Evolutionary conservation across 495 filamentous ascomycete species (phyloP).

Genomic region (Aspergillus sclerotioniger): DNA sequence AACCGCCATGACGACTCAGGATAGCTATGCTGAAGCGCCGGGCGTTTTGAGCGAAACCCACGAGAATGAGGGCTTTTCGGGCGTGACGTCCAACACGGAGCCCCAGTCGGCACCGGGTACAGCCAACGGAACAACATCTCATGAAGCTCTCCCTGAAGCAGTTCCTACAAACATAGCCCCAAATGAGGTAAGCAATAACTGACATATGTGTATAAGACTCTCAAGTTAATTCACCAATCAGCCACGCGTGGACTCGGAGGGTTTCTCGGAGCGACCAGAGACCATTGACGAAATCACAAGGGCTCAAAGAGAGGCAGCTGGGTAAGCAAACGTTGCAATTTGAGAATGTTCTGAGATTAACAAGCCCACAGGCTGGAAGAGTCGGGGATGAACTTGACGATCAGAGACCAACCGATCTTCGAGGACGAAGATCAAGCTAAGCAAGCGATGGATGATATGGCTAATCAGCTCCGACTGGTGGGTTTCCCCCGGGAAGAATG

Average conservation of each 20-base stretch:
- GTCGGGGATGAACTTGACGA: conserved; percentile 82
- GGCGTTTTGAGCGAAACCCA: conserved; percentile 34
- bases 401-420: conserved; percentile 86
- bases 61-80: conserved; percentile 23
- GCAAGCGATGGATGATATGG: conserved; percentile 84
- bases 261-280: conserved; percentile 66
- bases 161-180: conserved; percentile 20
- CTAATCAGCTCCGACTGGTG: conserved; percentile 76
- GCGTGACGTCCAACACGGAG: conserved; percentile 24
- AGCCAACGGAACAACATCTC: conserved; percentile 34
- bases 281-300: conserved; percentile 78
- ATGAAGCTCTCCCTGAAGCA: conserved; percentile 18
- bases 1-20: conserved; percentile 35
- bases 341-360: background rate
- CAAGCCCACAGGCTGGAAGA: conserved; percentile 55
- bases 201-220: background rate
- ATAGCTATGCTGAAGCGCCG: conserved; percentile 28
- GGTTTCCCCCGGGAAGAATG: conserved; percentile 21
- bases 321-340: conserved; percentile 34
- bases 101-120: conserved; percentile 18
- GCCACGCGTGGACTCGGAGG: conserved; percentile 55
- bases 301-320: conserved; percentile 74
- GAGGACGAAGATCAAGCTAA: conserved; percentile 90
- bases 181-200: conserved; percentile 25
- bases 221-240: conserved; percentile 17